Conservation (phyloP, 139 green algal genomes). For the Monoraphidium neglectum region DNA sequence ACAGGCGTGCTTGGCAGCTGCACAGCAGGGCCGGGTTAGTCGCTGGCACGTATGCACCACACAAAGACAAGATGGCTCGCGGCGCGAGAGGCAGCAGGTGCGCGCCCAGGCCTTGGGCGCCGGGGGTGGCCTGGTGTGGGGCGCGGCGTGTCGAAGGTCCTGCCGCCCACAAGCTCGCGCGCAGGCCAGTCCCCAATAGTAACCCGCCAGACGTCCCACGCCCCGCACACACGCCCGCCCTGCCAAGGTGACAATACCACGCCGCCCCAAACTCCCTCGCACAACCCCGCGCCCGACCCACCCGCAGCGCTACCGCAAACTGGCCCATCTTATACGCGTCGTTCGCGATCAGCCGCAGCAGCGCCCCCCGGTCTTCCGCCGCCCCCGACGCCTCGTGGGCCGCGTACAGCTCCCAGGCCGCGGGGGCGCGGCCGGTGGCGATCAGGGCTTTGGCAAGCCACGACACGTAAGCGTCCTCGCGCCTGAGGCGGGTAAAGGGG, state of each 20-base stretch:
- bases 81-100: too few species aligned
- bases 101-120: too few species aligned
- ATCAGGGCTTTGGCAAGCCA: slow-evolving; percentile 82
- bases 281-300: neutral
- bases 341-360: slow-evolving; percentile 78
- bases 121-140: too few species aligned
- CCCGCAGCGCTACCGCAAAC: slow-evolving; percentile 75
- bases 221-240: too few species aligned
- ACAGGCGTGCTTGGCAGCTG: neutral
- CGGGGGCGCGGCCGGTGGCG: slow-evolving; percentile 62
- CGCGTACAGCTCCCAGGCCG: slow-evolving; percentile 82
- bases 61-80: neutral
- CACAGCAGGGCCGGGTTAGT: neutral
- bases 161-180: too few species aligned
- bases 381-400: neutral
- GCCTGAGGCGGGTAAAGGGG: slow-evolving; percentile 17
- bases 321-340: slow-evolving; percentile 84
- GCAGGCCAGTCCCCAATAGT: too few species aligned
- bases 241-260: too few species aligned
- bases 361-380: slow-evolving; percentile 2
- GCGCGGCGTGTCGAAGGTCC: too few species aligned
- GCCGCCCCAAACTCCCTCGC: too few species aligned
- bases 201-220: too few species aligned
- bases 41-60: neutral
- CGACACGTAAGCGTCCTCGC: slow-evolving; percentile 59